Evolutionary conservation across 2,329 filamentous ascomycete species (phyloP).

Genomic region (Colletotrichum tanaceti): DNA sequence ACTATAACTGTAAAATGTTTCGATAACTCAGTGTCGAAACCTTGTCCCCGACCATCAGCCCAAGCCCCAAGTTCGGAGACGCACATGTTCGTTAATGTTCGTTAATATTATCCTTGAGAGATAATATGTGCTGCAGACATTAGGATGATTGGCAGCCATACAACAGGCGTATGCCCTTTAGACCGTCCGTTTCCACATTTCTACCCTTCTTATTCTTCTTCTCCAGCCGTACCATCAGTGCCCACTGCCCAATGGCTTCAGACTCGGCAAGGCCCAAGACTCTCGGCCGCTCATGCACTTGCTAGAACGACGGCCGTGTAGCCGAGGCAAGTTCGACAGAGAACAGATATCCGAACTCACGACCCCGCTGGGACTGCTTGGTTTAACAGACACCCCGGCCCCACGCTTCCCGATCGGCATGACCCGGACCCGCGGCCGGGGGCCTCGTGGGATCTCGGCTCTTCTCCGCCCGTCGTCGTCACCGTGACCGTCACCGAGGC

Average conservation of each 20-base stretch:
- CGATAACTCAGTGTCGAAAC: neutral
- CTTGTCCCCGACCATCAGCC: neutral
- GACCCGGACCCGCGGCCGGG: neutral
- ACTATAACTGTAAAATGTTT: constrained; percentile 5
- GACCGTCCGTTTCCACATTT: neutral
- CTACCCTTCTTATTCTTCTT: neutral
- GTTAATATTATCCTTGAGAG: too few species aligned
- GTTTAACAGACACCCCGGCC: neutral
- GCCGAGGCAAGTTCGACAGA: neutral
- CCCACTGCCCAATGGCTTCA: constrained; percentile 2
- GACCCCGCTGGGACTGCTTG: neutral
- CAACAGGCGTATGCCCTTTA: too few species aligned
- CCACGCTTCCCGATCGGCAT: neutral
- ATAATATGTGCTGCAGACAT: neutral
- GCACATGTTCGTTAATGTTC: too few species aligned
- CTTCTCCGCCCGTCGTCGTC: neutral
- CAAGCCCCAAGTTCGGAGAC: neutral
- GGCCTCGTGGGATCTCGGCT: neutral
- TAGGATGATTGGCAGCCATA: constrained; percentile 14
- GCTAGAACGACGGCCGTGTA: neutral
- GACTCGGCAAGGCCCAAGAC: constrained; percentile 13
- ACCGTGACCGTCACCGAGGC: too few species aligned
- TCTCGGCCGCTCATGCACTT: constrained; percentile 10
- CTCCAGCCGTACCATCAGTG: too few species aligned
- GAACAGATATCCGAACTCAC: too few species aligned